Evolutionary conservation across 371 early-diverging fungal species (phyloP).

Genomic region (Apophysomyces elegans): DNA sequence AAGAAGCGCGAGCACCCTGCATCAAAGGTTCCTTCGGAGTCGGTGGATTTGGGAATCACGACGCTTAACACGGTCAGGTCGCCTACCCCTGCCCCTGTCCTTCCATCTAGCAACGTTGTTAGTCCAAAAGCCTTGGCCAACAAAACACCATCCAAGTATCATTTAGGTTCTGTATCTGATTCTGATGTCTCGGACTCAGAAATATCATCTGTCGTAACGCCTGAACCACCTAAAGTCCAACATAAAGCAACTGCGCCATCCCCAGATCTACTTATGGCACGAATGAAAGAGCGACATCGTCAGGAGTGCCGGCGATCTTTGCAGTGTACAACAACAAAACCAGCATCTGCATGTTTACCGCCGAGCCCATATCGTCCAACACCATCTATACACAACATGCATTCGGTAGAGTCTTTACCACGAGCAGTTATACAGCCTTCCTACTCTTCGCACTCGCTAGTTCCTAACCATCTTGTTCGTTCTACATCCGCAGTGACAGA

Average conservation of each 20-base stretch:
- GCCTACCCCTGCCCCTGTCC: conserved; percentile 1
- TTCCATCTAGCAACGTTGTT: background rate
- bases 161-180: conserved; percentile 14
- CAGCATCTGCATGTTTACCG: background rate
- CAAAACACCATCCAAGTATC: conserved; percentile 12
- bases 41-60: background rate
- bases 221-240: conserved; percentile 1
- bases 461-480: conserved; percentile 2
- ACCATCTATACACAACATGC: conserved; percentile 1
- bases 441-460: background rate
- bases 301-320: conserved; percentile 28
- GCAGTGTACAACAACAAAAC: conserved; percentile 4
- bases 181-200: conserved; percentile 22
- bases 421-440: background rate
- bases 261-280: conserved; percentile 17
- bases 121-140: conserved; percentile 4
- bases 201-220: background rate
- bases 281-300: conserved; percentile 32
- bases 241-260: conserved; percentile 1
- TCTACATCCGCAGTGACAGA: conserved; percentile 1
- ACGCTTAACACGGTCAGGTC: conserved; percentile 9
- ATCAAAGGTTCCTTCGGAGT: conserved; percentile 3
- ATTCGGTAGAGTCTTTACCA: background rate
- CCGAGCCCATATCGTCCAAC: background rate
- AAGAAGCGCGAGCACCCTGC: conserved; percentile 9